These are phyloP conservation scores for Calonectria crousiana DNA, from an alignment of 2,329 filamentous ascomycete genomes.

Conservation along the genomic window DNA sequence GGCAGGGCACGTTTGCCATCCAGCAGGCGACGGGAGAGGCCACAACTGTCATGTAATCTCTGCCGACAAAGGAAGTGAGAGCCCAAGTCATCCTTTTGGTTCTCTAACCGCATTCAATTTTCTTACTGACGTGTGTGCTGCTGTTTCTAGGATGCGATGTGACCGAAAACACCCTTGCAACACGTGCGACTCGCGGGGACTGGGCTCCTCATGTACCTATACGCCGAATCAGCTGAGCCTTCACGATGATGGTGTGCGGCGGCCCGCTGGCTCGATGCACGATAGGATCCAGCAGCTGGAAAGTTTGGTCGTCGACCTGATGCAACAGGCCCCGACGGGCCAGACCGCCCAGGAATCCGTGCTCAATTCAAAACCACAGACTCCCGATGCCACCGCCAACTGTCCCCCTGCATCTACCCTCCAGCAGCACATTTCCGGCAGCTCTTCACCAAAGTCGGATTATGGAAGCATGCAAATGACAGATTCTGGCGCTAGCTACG, in stretches of 20 bases:
- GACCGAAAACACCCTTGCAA: slow-evolving; percentile 19
- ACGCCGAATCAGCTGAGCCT: background rate
- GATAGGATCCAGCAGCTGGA: slow-evolving; percentile 40
- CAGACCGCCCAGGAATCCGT: background rate
- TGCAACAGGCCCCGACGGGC: slow-evolving; percentile 25
- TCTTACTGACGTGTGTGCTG: background rate
- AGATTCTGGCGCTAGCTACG: slow-evolving; percentile 46
- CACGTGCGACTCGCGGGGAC: background rate
- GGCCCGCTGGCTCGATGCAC: background rate
- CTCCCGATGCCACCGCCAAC: background rate
- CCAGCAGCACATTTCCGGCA: background rate
- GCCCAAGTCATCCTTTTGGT: background rate
- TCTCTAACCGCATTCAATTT: background rate
- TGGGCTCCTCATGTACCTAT: slow-evolving; percentile 13
- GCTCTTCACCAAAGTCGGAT: slow-evolving; percentile 36
- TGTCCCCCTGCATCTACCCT: background rate
- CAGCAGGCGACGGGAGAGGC: slow-evolving; percentile 14
- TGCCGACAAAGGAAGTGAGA: slow-evolving; percentile 18
- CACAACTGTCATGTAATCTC: slow-evolving; percentile 19
- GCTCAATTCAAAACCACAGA: background rate
- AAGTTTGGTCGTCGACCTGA: slow-evolving; percentile 45
- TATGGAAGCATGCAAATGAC: slow-evolving; percentile 47
- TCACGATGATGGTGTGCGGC: background rate
- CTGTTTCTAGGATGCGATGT: slow-evolving; percentile 13
- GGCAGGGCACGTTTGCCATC: slow-evolving; percentile 1